Conservation (phyloP, 441 rosid species). For the Dalechampia spathulata region DNA sequence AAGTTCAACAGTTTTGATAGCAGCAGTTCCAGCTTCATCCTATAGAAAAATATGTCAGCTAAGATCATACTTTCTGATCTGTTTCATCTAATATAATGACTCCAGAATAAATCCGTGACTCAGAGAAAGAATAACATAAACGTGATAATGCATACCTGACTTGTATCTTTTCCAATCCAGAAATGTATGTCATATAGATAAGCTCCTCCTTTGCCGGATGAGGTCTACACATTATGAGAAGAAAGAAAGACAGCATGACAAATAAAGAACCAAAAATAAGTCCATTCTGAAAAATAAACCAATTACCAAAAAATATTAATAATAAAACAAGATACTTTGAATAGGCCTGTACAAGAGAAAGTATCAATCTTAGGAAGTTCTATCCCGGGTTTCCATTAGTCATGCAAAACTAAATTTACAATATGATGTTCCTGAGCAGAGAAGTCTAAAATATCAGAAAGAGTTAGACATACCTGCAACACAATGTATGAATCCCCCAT, state of each 20-base stretch:
- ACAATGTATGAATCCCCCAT: slow-evolving; percentile 90
- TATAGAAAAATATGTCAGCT: slow-evolving; percentile 17
- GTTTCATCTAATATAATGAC: neutral
- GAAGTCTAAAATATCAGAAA: too few species aligned
- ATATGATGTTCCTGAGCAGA: too few species aligned
- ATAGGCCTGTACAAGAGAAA: too few species aligned
- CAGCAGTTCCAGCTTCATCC: slow-evolving; percentile 99
- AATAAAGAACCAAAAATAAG: slow-evolving; percentile 1
- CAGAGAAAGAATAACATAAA: slow-evolving; percentile 9
- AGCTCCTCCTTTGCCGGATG: slow-evolving; percentile 80
- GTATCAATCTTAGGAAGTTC: too few species aligned
- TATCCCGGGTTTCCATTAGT: too few species aligned
- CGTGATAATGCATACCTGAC: slow-evolving; percentile 93
- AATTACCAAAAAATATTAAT: neutral
- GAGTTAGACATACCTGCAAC: slow-evolving; percentile 69
- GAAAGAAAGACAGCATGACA: neutral
- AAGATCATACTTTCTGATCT: slow-evolving; percentile 4
- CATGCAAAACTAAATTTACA: too few species aligned
- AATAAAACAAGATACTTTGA: neutral
- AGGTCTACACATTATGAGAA: slow-evolving; percentile 56
- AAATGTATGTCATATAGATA: slow-evolving; percentile 87
- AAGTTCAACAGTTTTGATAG: slow-evolving; percentile 92
- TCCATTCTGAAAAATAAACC: neutral
- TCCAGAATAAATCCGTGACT: neutral
- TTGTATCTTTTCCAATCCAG: slow-evolving; percentile 98